Evolutionary conservation across 2,329 filamentous ascomycete species (phyloP), one percentile per base, ranked within the genome.

Genomic region (Colletotrichum lindemuthianum): DNA sequence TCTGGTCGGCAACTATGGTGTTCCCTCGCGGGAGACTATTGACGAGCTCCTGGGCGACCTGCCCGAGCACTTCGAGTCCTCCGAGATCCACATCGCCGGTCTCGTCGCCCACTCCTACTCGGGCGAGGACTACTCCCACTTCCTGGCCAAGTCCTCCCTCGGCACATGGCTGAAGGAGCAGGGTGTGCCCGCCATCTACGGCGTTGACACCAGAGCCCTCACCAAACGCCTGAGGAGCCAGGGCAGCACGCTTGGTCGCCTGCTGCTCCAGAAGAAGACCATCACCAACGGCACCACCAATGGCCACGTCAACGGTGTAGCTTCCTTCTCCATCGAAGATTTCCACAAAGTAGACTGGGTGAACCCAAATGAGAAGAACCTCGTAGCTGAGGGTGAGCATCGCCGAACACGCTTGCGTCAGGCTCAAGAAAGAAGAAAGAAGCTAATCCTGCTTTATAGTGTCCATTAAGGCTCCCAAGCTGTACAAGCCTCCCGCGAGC

Each of bases 141-240:
- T 93, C 82, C 86, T 99, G 63, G 96, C 96, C 49, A 85, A 88
- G 69, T 97, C 94, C 49, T 98, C 95, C 4, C 84, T 99, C 55
- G 95, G 95, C 66, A 86, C 91, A 76, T 99, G 96, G 96, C 86
- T 99, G 73, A 97, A 97, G 83, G 93, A 98, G 80, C 92, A 98
- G 79, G 92, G 90, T 65, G 86, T 99, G 59, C 96, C 96, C 44
- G 96, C 94, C 72, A 93, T 99, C 78, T 96, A 96, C 75, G 96
- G 93, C 63, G 90, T 99, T 66, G 96, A 99, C 81, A 99, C 96
- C 48, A 86, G 96, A 76, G 90, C 92, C 60, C 82, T 99, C 76
- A 99, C 96, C 55, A 97, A 98, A 86, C 91, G 90, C 75, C 97
- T 99, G 71, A 88, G 96, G 71, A 86, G 97, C 73, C 89, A 97